Evolutionary conservation across 179 eudicot genomes (phyloP).

Genomic region (Spergularia azorica): DNA sequence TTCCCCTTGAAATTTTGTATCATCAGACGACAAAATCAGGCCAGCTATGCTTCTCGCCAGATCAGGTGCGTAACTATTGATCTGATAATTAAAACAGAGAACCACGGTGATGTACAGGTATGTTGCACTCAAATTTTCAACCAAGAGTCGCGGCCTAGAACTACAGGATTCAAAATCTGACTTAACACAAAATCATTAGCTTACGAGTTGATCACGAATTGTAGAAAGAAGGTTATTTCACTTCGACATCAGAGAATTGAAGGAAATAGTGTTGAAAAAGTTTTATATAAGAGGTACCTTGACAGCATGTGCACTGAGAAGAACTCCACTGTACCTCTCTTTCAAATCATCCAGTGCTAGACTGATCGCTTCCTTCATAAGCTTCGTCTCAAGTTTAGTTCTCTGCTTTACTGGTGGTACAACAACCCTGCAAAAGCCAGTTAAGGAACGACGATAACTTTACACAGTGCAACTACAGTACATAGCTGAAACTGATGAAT

Average conservation of each 20-base stretch:
- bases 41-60: constrained; percentile 85
- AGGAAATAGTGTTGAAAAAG: background rate
- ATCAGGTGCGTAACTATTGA: constrained; percentile 83
- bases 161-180: background rate
- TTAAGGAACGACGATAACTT: constrained; percentile 53
- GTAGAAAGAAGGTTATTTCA: background rate
- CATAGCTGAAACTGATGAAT: constrained; percentile 9
- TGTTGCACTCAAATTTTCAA: background rate
- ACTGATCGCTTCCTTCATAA: constrained; percentile 62
- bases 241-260: background rate
- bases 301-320: constrained; percentile 76
- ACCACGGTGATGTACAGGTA: constrained; percentile 19
- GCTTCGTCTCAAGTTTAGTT: constrained; percentile 40
- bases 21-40: constrained; percentile 69
- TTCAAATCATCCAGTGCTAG: constrained; percentile 79
- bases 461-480: background rate
- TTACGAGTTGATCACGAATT: too few relatives aligned
- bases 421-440: constrained; percentile 42
- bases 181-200: background rate
- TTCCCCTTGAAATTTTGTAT: constrained; percentile 62
- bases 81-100: constrained; percentile 41
- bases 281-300: constrained; percentile 51
- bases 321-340: constrained; percentile 64
- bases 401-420: constrained; percentile 38
- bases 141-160: background rate